These are phyloP conservation scores for Euphrasia arctica DNA, from an alignment of 305 asterid genomes.

Conservation along the genomic window DNA sequence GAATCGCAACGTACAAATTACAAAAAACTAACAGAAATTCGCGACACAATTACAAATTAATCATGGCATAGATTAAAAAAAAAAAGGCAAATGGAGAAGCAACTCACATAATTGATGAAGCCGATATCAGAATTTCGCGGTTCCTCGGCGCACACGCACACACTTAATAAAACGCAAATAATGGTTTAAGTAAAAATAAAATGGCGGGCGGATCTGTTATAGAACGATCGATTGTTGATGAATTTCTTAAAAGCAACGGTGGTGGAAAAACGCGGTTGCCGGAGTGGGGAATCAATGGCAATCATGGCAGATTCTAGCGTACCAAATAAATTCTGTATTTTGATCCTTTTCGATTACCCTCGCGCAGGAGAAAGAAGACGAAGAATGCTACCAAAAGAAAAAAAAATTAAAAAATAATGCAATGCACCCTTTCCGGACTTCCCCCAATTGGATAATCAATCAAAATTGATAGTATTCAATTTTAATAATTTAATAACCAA, in stretches of 20 bases:
- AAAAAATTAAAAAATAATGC: background rate
- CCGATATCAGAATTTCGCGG: slow-evolving; percentile 9
- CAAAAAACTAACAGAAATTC: background rate
- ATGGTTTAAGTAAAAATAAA: slow-evolving; percentile 3
- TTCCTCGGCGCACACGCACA: background rate
- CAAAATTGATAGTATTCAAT: too few species aligned
- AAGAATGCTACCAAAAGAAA: background rate
- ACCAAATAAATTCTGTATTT: background rate
- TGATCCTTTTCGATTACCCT: background rate
- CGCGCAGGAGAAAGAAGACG: background rate
- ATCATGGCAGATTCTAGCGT: slow-evolving; percentile 1
- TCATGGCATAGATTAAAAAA: background rate
- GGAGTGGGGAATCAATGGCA: slow-evolving; percentile 26
- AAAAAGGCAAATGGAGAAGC: background rate
- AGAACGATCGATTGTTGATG: slow-evolving; percentile 10
- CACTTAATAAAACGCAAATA: background rate
- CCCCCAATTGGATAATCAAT: background rate
- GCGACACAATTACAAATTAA: slow-evolving; percentile 5
- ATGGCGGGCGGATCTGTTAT: slow-evolving; percentile 15
- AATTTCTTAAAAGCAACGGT: slow-evolving; percentile 14
- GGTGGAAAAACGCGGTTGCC: slow-evolving; percentile 16
- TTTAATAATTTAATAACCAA: too few species aligned
- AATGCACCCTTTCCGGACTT: background rate
- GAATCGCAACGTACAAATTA: slow-evolving; percentile 14
- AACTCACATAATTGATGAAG: slow-evolving; percentile 21